Evolutionary conservation across 108 stramenopile species (phyloP), one percentile per base, ranked within the genome.

Genomic region (Nitzschia putrida): DNA sequence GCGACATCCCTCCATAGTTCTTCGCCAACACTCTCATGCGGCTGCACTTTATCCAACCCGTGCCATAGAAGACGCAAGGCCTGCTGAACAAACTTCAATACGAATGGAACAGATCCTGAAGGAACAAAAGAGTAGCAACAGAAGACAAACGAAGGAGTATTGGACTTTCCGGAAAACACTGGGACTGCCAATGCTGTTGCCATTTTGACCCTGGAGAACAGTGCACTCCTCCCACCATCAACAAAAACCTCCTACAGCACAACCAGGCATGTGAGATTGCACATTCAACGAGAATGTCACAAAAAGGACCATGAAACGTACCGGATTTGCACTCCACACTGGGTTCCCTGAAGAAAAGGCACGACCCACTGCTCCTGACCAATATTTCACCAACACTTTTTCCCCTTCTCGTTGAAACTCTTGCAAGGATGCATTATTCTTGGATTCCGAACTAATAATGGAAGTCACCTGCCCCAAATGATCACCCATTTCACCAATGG

Each of bases 81-180:
- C 69, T 93, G 92, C 72, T 95, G 94, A 12, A 95, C 88, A 72
- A 95, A 95, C 42, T 84, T 86, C 44, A 95, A 47, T n/a, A 91
- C 91, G 67, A 90, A 91, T 39, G 90, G 90, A 10, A 95, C 87
- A 6, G 88, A 80, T 23, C 83, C 90, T 34, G 85, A 64, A 13
- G 74, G 74, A 23, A 92, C 79, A 52, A 90, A 76, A 3, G 91
- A 89, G 71, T 95, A 95, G 67, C 81, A 91, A 64, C 82, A 70
- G 16, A 95, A 79, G 53, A 95, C 82, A 69, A 90, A 93, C 2
- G 83, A 73, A 20, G 94, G 89, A 14, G 83, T 76, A 11, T 59
- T 73, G 22, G 74, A 79, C 51, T 78, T 85, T 3, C 84, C 72
- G 10, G 88, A 86, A 59, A 87, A 85, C 22, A 95, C 85, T 7